These are phyloP conservation scores for Litsea cubeba DNA, from an alignment of 164 flowering plant genomes.

Conservation along the genomic window DNA sequence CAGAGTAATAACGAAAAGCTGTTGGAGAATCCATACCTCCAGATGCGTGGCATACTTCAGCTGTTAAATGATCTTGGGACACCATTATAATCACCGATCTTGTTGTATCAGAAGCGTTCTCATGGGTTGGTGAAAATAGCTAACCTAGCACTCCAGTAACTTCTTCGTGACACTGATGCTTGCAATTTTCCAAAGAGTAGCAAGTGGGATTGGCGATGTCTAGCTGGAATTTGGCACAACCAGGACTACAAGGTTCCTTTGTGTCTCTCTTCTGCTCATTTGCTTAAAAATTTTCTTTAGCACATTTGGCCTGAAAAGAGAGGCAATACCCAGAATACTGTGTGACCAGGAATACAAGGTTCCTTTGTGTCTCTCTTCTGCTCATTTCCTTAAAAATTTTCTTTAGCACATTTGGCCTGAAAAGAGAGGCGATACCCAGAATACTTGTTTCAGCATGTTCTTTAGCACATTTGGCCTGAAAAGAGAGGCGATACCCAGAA, in stretches of 20 bases:
- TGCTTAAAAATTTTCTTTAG: no score
- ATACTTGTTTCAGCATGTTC: neutral
- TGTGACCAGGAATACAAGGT: no score
- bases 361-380: no score
- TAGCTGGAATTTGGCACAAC: neutral
- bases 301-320: neutral
- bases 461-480: neutral
- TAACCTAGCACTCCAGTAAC: neutral
- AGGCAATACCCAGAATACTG: neutral
- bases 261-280: neutral
- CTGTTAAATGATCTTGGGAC: conserved; percentile 66
- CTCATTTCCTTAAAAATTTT: no score
- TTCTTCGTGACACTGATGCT: conserved; percentile 10
- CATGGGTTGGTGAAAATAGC: conserved; percentile 5
- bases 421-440: neutral
- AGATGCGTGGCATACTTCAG: conserved; percentile 95
- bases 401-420: neutral
- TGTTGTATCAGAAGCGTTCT: conserved; percentile 4
- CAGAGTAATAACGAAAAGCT: conserved; percentile 99
- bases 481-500: neutral
- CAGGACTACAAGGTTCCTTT: neutral
- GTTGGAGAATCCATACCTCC: conserved; percentile 96
- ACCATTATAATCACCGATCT: conserved; percentile 18
- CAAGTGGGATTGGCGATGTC: conserved; percentile 5
- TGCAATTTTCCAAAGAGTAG: conserved; percentile 10